Percentiles rank a stretch among this genome's conserved stretches.
Conservation (phyloP, 805 yeast genomes). For the Candida peoriensis region DNA sequence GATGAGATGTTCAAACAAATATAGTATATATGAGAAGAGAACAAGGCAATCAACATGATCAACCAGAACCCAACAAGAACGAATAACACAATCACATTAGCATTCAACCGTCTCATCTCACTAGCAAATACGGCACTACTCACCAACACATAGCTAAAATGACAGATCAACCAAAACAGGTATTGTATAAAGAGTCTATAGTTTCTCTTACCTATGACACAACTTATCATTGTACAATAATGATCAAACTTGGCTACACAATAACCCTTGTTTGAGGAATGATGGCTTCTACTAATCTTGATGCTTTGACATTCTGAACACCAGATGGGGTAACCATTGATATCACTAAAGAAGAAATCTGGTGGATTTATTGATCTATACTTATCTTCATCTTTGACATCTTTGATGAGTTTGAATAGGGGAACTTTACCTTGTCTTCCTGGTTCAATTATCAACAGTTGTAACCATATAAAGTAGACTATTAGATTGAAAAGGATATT, state of each 20-base stretch:
- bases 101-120: conserved; percentile 30
- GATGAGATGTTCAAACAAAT: conserved; percentile 48
- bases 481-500: conserved; percentile 24
- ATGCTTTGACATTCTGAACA: conserved; percentile 63
- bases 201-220: conserved; percentile 65
- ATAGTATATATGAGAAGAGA: conserved; percentile 39
- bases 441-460: conserved; percentile 48
- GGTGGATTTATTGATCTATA: conserved; percentile 41
- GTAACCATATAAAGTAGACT: conserved; percentile 38
- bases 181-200: conserved; percentile 55
- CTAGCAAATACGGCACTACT: conserved; percentile 32
- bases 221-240: conserved; percentile 74
- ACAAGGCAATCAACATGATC: conserved; percentile 38
- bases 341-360: conserved; percentile 58
- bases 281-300: conserved; percentile 67
- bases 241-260: conserved; percentile 83
- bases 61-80: conserved; percentile 41
- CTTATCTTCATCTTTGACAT: conserved; percentile 19
- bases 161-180: conserved; percentile 31
- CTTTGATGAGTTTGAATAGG: conserved; percentile 25
- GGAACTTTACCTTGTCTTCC: conserved; percentile 43
- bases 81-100: conserved; percentile 45
- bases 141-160: conserved; percentile 36
- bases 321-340: conserved; percentile 71
- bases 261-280: conserved; percentile 45